Conservation (phyloP, 495 filamentous ascomycete species). For the Penicillium turbatum region DNA sequence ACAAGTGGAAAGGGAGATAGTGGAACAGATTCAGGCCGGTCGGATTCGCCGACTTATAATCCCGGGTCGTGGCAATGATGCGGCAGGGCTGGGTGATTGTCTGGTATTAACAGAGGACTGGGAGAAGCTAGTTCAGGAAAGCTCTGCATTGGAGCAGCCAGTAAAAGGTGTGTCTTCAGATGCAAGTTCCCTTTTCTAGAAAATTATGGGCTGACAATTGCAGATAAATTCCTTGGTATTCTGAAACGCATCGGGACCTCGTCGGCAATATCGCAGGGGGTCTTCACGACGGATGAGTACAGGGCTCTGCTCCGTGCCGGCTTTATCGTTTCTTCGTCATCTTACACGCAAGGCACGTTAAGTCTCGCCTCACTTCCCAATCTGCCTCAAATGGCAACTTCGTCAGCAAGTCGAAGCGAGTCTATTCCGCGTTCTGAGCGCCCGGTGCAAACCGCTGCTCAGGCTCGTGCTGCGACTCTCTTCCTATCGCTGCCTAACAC, state of each 20-base stretch:
- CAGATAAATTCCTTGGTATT: slow-evolving; percentile 52
- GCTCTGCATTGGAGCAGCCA: slow-evolving; percentile 37
- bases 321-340: slow-evolving; percentile 60
- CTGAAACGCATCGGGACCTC: slow-evolving; percentile 53
- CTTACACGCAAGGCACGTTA: slow-evolving; percentile 40
- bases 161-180: slow-evolving; percentile 41
- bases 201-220: background rate
- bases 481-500: slow-evolving; percentile 69
- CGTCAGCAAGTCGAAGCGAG: slow-evolving; percentile 51
- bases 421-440: slow-evolving; percentile 12
- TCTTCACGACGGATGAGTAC: slow-evolving; percentile 50
- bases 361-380: slow-evolving; percentile 53
- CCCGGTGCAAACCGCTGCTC: slow-evolving; percentile 23
- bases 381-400: slow-evolving; percentile 41
- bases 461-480: slow-evolving; percentile 39
- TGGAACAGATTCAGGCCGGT: slow-evolving; percentile 56
- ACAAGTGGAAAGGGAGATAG: slow-evolving; percentile 67
- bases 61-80: slow-evolving; percentile 57
- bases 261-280: slow-evolving; percentile 42
- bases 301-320: slow-evolving; percentile 63
- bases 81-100: slow-evolving; percentile 62
- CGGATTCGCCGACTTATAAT: slow-evolving; percentile 62
- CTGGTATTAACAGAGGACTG: slow-evolving; percentile 62
- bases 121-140: slow-evolving; percentile 50
- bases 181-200: background rate